Percentiles rank a stretch among this genome's conserved stretches.
Conservation (phyloP, 371 early-diverging fungal genomes). For the Mucor circinelloides region DNA sequence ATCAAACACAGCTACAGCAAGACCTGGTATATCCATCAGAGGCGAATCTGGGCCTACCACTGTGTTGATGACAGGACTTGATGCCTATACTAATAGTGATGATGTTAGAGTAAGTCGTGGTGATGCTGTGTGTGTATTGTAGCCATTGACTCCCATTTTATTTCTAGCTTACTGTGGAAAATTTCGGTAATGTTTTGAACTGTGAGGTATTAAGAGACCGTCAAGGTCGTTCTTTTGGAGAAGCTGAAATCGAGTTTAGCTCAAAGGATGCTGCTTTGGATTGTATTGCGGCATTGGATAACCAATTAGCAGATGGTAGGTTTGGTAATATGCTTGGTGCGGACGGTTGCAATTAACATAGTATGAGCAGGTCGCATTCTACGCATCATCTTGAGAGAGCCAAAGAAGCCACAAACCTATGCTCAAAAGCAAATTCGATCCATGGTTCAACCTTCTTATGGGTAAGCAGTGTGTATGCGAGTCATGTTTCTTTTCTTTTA, state of each 20-base stretch:
- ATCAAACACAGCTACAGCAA: constrained; percentile 21
- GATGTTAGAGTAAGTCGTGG: constrained; percentile 53
- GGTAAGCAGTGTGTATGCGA: constrained; percentile 10
- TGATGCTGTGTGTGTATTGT: not conserved
- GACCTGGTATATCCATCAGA: constrained; percentile 38
- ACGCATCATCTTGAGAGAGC: constrained; percentile 38
- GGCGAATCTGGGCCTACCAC: constrained; percentile 57
- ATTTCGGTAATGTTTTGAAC: constrained; percentile 41
- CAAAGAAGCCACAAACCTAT: constrained; percentile 10
- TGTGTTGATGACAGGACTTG: constrained; percentile 59
- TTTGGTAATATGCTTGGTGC: not conserved
- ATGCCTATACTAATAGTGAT: constrained; percentile 56
- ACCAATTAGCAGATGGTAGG: constrained; percentile 48
- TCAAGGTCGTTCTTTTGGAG: constrained; percentile 45
- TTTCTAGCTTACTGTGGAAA: constrained; percentile 34
- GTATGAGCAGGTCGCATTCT: constrained; percentile 31
- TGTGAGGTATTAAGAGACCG: constrained; percentile 47
- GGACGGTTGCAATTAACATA: no score
- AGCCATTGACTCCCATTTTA: not conserved
- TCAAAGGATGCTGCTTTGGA: constrained; percentile 41
- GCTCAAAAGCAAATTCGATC: constrained; percentile 18
- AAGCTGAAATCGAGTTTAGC: constrained; percentile 53
- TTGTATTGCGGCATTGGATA: constrained; percentile 46
- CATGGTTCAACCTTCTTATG: constrained; percentile 15
- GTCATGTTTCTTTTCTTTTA: not conserved